phyloP scores from a whole-genome alignment of 2,329 filamentous ascomycete genomes.

The Cordyceps farinosa region DNA sequence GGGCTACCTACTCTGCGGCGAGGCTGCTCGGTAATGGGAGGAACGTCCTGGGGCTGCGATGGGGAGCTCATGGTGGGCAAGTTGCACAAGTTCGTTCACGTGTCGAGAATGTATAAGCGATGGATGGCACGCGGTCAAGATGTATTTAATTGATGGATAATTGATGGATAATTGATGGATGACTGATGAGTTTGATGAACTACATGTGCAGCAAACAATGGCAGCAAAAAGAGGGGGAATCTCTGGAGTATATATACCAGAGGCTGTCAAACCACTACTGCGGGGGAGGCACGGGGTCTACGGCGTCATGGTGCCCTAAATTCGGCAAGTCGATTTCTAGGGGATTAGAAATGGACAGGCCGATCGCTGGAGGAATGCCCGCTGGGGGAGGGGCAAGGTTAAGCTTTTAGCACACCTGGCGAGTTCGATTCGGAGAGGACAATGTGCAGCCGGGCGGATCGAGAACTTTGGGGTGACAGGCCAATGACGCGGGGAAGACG shows the following conservation, averaged over 20 bases:
- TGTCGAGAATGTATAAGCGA: neutral
- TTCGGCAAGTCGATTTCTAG: neutral
- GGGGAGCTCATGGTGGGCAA: slow-evolving; percentile 7
- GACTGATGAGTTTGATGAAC: neutral
- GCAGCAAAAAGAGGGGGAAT: neutral
- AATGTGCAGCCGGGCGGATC: slow-evolving; percentile 5
- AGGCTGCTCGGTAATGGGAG: slow-evolving; percentile 1
- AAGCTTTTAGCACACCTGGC: neutral
- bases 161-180: neutral
- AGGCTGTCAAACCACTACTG: neutral
- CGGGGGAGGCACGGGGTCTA: slow-evolving; percentile 8
- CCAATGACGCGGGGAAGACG: slow-evolving; percentile 7
- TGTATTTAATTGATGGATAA: neutral
- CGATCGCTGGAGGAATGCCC: neutral
- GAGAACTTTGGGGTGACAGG: neutral
- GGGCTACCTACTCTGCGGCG: slow-evolving; percentile 3
- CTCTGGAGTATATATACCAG: slow-evolving; percentile 2
- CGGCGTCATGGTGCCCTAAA: slow-evolving; percentile 5
- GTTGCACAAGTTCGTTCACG: neutral
- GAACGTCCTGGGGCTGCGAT: slow-evolving; percentile 1
- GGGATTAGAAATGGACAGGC: slow-evolving; percentile 3
- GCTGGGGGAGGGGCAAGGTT: neutral
- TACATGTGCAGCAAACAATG: neutral
- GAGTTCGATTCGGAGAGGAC: neutral
- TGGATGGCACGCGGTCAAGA: neutral